Evolutionary conservation across 768 basidiomycete species (phyloP).

Genomic region (Lentinula sp.): DNA sequence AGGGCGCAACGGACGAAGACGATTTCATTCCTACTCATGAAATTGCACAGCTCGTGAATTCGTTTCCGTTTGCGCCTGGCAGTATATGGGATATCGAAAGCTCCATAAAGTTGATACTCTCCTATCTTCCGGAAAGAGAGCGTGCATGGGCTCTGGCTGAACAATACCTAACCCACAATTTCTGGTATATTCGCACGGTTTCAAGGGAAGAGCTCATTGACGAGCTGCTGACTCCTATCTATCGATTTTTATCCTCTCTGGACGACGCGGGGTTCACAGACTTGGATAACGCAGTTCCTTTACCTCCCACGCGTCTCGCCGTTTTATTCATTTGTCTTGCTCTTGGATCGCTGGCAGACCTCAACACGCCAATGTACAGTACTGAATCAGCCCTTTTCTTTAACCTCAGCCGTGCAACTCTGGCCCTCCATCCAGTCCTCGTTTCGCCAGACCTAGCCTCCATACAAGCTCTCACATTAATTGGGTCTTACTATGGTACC

Average conservation of each 20-base stretch:
- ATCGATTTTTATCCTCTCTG: slow-evolving; percentile 10
- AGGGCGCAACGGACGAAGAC: slow-evolving; percentile 1
- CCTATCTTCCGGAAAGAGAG: slow-evolving; percentile 23
- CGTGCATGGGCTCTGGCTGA: slow-evolving; percentile 39
- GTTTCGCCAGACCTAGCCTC: slow-evolving; percentile 7
- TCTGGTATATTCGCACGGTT: slow-evolving; percentile 9
- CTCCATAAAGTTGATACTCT: slow-evolving; percentile 16
- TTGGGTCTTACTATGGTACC: slow-evolving; percentile 7
- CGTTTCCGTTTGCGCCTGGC: slow-evolving; percentile 18
- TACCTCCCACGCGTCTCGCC: slow-evolving; percentile 20
- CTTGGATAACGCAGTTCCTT: not conserved
- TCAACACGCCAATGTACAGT: slow-evolving; percentile 24
- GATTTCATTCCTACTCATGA: slow-evolving; percentile 7
- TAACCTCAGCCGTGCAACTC: slow-evolving; percentile 10
- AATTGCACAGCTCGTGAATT: slow-evolving; percentile 19
- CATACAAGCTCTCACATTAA: slow-evolving; percentile 13
- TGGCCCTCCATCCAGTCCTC: slow-evolving; percentile 9
- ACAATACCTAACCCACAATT: slow-evolving; percentile 32
- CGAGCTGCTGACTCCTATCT: slow-evolving; percentile 29
- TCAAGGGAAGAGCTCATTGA: slow-evolving; percentile 20
- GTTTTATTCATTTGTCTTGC: slow-evolving; percentile 27
- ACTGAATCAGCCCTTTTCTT: slow-evolving; percentile 12
- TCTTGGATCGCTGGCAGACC: slow-evolving; percentile 29
- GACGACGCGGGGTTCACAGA: slow-evolving; percentile 8
- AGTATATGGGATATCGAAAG: slow-evolving; percentile 14